These are phyloP conservation scores for Blastomyces percursus DNA, from an alignment of 2,329 filamentous ascomycete genomes.

Conservation along the genomic window DNA sequence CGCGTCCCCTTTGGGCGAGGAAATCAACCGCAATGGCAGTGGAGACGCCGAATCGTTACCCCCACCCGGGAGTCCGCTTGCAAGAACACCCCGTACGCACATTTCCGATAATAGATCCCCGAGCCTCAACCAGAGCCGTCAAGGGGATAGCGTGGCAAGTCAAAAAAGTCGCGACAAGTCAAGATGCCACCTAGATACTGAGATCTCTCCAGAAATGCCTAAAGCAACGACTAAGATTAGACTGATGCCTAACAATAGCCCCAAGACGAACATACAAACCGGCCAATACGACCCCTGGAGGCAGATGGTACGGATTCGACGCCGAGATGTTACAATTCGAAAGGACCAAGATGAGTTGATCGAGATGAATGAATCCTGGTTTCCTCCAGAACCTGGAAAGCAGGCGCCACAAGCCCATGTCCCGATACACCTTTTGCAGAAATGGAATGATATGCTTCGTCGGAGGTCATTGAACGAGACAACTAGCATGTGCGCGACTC, in stretches of 20 bases:
- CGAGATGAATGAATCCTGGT: conserved; percentile 32
- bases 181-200: no score
- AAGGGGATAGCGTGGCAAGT: not conserved
- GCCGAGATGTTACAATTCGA: conserved; percentile 37
- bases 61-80: not conserved
- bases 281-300: conserved; percentile 19
- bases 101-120: not conserved
- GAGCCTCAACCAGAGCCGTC: no score
- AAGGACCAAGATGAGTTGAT: conserved; percentile 42
- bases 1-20: not conserved
- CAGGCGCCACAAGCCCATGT: conserved; percentile 23
- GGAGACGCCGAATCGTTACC: not conserved
- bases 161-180: not conserved
- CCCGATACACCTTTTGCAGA: conserved; percentile 24
- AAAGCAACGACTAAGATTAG: not conserved
- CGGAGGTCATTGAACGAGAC: not conserved
- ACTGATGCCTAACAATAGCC: not conserved
- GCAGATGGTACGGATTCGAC: conserved; percentile 26
- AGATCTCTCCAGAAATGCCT: not conserved
- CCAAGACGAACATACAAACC: not conserved
- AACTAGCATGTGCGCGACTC: not conserved
- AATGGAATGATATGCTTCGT: conserved; percentile 26
- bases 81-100: not conserved
- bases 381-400: conserved; percentile 25
- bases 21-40: not conserved